Percentiles rank a stretch among this genome's conserved stretches.
Evolutionary conservation across 352 stramenopile genomes (phyloP).

Genomic region (Aphanomyces euteiches): DNA sequence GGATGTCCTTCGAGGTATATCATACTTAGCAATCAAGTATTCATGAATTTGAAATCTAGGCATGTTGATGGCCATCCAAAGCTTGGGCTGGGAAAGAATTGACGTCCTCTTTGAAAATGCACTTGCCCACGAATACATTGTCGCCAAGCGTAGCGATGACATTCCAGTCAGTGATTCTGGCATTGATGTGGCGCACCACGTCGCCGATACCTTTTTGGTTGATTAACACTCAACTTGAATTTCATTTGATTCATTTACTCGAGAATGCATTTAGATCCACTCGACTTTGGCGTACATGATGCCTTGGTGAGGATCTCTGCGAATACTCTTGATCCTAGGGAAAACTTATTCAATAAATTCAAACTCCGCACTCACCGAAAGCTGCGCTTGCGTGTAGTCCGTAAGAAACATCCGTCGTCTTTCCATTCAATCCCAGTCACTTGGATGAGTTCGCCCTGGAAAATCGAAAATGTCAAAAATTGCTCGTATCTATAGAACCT

Average conservation of each 20-base stretch:
- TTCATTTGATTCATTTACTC: too few relatives aligned
- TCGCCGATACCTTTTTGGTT: conserved; percentile 60
- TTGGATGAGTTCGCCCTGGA: conserved; percentile 27
- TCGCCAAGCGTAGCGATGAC: conserved; percentile 64
- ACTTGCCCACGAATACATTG: conserved; percentile 74
- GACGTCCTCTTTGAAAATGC: conserved; percentile 68
- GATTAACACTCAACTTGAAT: background rate
- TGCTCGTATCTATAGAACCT: background rate
- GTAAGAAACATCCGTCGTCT: conserved; percentile 21
- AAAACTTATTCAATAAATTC: conserved; percentile 6
- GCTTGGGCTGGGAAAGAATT: conserved; percentile 63
- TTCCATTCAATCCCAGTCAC: conserved; percentile 25
- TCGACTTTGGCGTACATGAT: conserved; percentile 32
- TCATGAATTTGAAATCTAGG: conserved; percentile 16
- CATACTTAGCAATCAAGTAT: background rate
- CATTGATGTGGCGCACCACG: conserved; percentile 69
- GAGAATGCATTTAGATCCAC: conserved; percentile 19
- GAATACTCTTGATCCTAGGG: conserved; percentile 29
- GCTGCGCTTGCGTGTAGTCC: conserved; percentile 23
- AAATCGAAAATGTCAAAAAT: conserved; percentile 7
- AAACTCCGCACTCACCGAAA: conserved; percentile 15
- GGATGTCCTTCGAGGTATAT: conserved; percentile 51
- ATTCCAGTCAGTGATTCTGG: conserved; percentile 55
- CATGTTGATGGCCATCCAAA: conserved; percentile 74
- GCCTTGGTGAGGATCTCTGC: conserved; percentile 16